Conservation (phyloP, 176 grass and related monocot species). For the Eragrostis nindensis region DNA sequence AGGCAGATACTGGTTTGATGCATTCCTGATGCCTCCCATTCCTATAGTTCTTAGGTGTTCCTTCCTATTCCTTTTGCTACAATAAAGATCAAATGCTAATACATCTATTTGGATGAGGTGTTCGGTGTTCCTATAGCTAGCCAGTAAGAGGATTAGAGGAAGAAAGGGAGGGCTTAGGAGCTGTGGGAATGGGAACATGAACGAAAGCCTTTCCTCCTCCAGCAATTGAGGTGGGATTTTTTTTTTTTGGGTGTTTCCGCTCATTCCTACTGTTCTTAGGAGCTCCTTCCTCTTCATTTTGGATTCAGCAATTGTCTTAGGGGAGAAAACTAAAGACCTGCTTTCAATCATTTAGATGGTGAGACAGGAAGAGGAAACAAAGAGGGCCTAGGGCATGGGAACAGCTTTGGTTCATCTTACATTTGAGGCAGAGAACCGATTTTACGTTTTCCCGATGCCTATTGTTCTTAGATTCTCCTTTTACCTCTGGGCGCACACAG, state of each 20-base stretch:
- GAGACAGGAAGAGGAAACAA: background rate
- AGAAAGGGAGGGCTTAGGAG: constrained; percentile 11
- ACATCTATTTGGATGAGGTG: background rate
- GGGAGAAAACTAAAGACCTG: background rate
- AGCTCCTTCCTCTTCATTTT: constrained; percentile 41
- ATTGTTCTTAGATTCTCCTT: background rate
- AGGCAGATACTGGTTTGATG: background rate
- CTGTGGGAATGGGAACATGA: constrained; percentile 23
- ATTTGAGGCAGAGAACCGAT: background rate
- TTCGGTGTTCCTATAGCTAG: background rate
- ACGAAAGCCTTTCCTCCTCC: constrained; percentile 10
- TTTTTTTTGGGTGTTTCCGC: constrained; percentile 14
- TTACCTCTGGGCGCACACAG: background rate
- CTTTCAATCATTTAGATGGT: background rate
- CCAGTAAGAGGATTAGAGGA: background rate
- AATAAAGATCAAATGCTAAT: background rate
- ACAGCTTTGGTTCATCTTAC: background rate
- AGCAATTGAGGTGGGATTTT: background rate
- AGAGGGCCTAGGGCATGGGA: constrained; percentile 22
- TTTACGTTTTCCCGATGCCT: background rate
- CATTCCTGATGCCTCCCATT: constrained; percentile 38
- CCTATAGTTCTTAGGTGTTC: constrained; percentile 35
- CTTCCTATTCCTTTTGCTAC: constrained; percentile 19
- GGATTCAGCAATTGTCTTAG: background rate
- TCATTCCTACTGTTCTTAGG: constrained; percentile 44